These are phyloP conservation scores for Amanita inopinata DNA, from an alignment of 768 basidiomycete species.

Conservation along the genomic window DNA sequence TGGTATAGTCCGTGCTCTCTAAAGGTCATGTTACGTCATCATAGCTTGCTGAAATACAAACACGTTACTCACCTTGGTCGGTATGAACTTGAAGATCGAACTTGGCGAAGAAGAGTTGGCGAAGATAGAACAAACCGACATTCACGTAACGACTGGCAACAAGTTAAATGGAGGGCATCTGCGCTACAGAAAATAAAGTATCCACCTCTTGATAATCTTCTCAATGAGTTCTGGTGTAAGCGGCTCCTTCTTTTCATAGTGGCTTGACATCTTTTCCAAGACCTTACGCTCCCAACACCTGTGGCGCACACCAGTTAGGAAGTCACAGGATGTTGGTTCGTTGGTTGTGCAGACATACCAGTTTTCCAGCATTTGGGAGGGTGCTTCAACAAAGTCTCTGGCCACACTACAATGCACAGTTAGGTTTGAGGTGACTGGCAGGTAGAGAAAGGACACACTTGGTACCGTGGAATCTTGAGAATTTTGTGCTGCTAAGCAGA, in stretches of 20 bases:
- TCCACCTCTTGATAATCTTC: conserved; percentile 71
- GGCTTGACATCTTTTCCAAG: conserved; percentile 68
- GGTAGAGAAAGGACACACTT: conserved; percentile 22
- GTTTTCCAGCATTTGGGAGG: conserved; percentile 89
- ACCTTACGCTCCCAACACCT: conserved; percentile 81
- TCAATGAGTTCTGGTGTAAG: conserved; percentile 65
- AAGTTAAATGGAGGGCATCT: neutral
- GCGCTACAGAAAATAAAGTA: neutral
- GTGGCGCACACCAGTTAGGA: neutral
- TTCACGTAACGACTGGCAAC: conserved; percentile 60
- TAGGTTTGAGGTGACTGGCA: neutral
- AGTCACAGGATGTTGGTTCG: neutral
- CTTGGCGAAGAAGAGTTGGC: conserved; percentile 78
- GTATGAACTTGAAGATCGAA: conserved; percentile 73
- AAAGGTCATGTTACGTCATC: conserved; percentile 5
- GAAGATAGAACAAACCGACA: conserved; percentile 71
- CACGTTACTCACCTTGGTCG: conserved; percentile 37
- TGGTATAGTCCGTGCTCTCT: conserved; percentile 64
- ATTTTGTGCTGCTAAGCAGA: conserved; percentile 60
- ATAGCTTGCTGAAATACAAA: neutral
- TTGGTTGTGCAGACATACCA: conserved; percentile 35
- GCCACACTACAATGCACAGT: conserved; percentile 36
- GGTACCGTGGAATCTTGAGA: conserved; percentile 75
- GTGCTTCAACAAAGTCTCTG: conserved; percentile 82
- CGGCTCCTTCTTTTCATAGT: conserved; percentile 66